Conservation (phyloP, 2,329 filamentous ascomycete genomes). For the Pseudogymnoascus sp. region DNA sequence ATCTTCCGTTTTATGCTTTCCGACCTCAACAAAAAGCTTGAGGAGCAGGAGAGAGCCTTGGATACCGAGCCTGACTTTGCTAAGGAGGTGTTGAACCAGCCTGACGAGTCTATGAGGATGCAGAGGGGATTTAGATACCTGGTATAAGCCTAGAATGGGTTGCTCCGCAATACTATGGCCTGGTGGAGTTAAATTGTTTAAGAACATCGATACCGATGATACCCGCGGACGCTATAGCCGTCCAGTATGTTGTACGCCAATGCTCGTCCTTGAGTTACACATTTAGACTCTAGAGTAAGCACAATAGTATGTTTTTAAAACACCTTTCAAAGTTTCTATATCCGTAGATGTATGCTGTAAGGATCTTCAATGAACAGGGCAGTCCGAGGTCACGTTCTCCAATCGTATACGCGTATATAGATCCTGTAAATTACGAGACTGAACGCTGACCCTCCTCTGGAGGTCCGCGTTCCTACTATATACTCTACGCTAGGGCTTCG, state of each 20-base stretch:
- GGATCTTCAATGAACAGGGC: no score
- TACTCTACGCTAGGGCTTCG: no score
- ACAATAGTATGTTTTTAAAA: not conserved
- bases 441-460: no score
- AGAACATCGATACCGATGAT: not conserved
- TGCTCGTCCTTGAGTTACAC: not conserved
- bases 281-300: not conserved
- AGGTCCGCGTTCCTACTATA: no score
- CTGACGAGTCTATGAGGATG: conserved; percentile 38
- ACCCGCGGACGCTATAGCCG: not conserved
- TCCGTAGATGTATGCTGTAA: not conserved
- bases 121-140: conserved; percentile 41
- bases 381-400: no score
- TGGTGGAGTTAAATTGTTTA: not conserved
- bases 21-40: conserved; percentile 40
- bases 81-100: conserved; percentile 33
- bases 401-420: no score
- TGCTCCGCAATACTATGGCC: not conserved
- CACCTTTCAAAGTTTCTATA: not conserved
- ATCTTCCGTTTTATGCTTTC: conserved; percentile 39
- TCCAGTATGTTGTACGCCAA: not conserved
- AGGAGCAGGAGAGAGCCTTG: conserved; percentile 32
- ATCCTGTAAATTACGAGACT: no score
- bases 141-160: conserved; percentile 24
- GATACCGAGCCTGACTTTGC: conserved; percentile 32